Evolutionary conservation across 306 rosid species (phyloP).

Genomic region (Ormosia emarginata): DNA sequence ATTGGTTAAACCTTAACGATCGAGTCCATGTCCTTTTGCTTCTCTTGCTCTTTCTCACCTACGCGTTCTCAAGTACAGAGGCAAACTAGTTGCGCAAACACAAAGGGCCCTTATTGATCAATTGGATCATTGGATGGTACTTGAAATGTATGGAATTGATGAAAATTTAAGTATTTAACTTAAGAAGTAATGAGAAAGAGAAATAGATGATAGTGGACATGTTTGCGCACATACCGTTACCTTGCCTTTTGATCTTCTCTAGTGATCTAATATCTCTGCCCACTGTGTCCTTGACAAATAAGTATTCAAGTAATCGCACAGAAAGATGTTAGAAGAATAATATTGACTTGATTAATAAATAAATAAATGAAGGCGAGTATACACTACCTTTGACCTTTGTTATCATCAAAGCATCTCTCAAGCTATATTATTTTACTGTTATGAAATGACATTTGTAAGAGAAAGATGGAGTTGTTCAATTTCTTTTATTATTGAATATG

Average conservation of each 20-base stretch:
- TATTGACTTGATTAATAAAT: not conserved
- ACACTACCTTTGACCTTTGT: not conserved
- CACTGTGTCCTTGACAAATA: not conserved
- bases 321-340: not conserved
- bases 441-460: no score
- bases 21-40: not conserved
- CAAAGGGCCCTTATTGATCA: slow-evolving; percentile 23
- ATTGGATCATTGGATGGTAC: slow-evolving; percentile 7
- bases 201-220: no score
- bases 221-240: not conserved
- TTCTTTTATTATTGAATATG: not conserved
- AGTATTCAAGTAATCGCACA: not conserved
- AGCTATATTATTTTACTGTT: no score
- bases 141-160: slow-evolving; percentile 14
- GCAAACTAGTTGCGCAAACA: slow-evolving; percentile 12
- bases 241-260: not conserved
- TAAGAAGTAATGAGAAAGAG: not conserved
- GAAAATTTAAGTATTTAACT: not conserved
- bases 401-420: no score
- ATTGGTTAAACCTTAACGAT: slow-evolving; percentile 36
- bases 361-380: not conserved
- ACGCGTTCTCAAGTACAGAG: slow-evolving; percentile 23
- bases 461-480: no score
- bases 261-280: not conserved
- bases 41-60: not conserved